Base-by-base conservation (phyloP, 1,139 yeast species). In the Komagataea norvegica region DNA sequence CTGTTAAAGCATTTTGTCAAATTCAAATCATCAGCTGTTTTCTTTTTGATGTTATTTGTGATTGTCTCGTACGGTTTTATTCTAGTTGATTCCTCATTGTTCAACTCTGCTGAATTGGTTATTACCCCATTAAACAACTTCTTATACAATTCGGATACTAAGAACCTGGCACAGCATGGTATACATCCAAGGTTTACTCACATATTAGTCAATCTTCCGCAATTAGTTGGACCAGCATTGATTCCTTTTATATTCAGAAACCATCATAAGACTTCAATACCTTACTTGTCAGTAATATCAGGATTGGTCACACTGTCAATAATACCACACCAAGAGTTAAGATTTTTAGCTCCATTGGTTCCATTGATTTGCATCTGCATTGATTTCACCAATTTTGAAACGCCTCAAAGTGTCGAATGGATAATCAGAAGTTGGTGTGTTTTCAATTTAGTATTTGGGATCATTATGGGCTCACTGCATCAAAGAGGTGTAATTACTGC, bases 401-500 rank as follows among this genome's bases (percentile, higher is more conserved):
- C 34, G 47, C 42, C 55, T 48, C 26, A 49, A 29, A 44, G 36
- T 15, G 37, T 43, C 8, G 50, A 45, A 32, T 35, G 38, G 40
- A 38, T 70, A 15, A 51, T 77, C 25, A 53, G 58, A 27, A 38
- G 60, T 0, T 87, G 95, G 93, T 62, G 81, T 25, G 42, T 64
- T 0, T 93, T 85, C 64, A 89, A 89, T 54, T 16, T 71, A 0
- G 28, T 65, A 0, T 60, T 86, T 68, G 74, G 79, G 1, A 31
- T 79, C 0, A 47, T 89, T 1, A 79, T 86, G 83, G 97, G 97
- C 0, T 57, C 77, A 0, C 67, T 77, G 19, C 98, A 93, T 52
- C 98, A 93, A 62, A 89, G 93, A 28, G 99, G 98, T 1, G 77
- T 91, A 0, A 65, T 91, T 0, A 82, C 87, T 0, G 82, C 82